These are phyloP conservation scores for Scedosporium boydii DNA, from an alignment of 2,329 filamentous ascomycete species.

Conservation along the genomic window DNA sequence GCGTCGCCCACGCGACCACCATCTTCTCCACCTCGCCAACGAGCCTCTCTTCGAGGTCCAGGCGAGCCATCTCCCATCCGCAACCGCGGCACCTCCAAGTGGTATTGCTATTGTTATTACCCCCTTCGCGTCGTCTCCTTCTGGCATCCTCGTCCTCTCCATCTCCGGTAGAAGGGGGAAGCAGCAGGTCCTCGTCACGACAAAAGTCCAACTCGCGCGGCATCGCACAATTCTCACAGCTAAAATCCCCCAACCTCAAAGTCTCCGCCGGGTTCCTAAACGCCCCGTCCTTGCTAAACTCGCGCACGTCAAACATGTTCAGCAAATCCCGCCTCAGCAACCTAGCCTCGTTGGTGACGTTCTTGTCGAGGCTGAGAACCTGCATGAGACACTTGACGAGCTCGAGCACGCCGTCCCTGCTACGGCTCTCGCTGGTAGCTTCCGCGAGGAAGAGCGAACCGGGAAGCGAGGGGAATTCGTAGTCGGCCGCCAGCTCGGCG, in stretches of 20 bases:
- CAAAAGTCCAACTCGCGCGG: slow-evolving; percentile 86
- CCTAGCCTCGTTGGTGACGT: slow-evolving; percentile 79
- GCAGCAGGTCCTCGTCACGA: slow-evolving; percentile 73
- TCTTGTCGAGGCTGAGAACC: slow-evolving; percentile 81
- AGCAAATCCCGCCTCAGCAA: slow-evolving; percentile 83
- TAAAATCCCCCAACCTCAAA: slow-evolving; percentile 64
- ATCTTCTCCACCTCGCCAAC: slow-evolving; percentile 66
- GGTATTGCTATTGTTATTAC: slow-evolving; percentile 23
- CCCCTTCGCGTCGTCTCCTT: not conserved
- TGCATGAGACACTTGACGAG: slow-evolving; percentile 91
- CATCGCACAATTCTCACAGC: slow-evolving; percentile 85
- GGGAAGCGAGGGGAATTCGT: slow-evolving; percentile 72
- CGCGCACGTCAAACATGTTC: slow-evolving; percentile 82
- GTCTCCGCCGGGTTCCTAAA: slow-evolving; percentile 79
- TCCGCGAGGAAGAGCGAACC: slow-evolving; percentile 52
- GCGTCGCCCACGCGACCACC: slow-evolving; percentile 72
- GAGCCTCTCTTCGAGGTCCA: slow-evolving; percentile 75
- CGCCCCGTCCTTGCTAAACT: slow-evolving; percentile 80
- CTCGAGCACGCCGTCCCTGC: slow-evolving; percentile 47
- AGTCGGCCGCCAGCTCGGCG: slow-evolving; percentile 78
- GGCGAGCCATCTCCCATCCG: slow-evolving; percentile 62
- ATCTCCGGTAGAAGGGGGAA: slow-evolving; percentile 26
- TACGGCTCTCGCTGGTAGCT: slow-evolving; percentile 14
- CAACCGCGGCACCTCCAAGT: slow-evolving; percentile 72
- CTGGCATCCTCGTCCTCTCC: slow-evolving; percentile 6